Evolutionary conservation across 139 green algal species (phyloP).

Genomic region (Volvox reticuliferus): DNA sequence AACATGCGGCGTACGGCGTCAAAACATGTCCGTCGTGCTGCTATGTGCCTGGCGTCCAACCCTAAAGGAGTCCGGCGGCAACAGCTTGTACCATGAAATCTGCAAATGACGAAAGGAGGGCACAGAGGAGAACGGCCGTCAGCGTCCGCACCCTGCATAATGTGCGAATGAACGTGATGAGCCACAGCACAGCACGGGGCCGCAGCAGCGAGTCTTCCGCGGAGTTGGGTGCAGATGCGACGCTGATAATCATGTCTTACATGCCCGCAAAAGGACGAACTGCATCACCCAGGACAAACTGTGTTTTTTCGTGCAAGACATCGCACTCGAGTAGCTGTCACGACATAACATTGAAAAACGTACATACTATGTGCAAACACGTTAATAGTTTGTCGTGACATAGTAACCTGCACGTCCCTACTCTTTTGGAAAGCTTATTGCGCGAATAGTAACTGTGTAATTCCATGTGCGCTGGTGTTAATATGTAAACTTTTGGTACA

Average conservation of each 20-base stretch:
- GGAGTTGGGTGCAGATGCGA: no score
- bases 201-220: no score
- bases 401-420: not conserved
- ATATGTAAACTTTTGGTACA: no score
- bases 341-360: no score
- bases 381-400: not conserved
- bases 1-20: not conserved
- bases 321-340: no score
- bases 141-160: not conserved
- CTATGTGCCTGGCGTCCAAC: not conserved
- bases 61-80: conserved; percentile 7
- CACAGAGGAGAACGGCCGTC: not conserved
- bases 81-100: conserved; percentile 8
- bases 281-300: not conserved
- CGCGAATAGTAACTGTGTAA: no score
- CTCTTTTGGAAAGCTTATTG: no score
- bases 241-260: no score
- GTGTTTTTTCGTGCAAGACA: no score
- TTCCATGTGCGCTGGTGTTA: no score
- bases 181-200: not conserved
- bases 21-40: not conserved
- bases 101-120: not conserved
- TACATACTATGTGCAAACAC: not conserved
- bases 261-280: not conserved
- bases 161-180: not conserved